These are phyloP conservation scores for Tolypocladium inflatum DNA, from an alignment of 2,329 filamentous ascomycete genomes.

Conservation along the genomic window DNA sequence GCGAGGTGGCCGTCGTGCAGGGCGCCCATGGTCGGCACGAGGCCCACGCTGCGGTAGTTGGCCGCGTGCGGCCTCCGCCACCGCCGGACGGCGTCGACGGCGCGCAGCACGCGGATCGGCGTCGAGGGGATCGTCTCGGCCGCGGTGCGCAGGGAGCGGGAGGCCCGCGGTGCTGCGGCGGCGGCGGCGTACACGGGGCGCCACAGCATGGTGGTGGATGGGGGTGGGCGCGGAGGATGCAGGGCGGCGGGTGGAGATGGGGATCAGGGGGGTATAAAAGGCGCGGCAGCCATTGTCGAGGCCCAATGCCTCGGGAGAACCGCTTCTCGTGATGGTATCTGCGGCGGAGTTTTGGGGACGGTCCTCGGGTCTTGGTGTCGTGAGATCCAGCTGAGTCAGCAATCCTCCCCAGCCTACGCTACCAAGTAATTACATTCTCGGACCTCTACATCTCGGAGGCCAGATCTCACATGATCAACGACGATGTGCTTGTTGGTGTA, in stretches of 20 bases:
- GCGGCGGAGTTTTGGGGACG: constrained; percentile 36
- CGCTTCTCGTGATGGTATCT: constrained; percentile 36
- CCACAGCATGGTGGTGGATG: not conserved
- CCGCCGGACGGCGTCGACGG: constrained; percentile 60
- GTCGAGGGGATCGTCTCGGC: constrained; percentile 43
- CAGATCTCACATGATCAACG: too few relatives aligned
- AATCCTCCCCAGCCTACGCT: not conserved
- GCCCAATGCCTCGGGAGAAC: constrained; percentile 15
- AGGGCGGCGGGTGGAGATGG: not conserved
- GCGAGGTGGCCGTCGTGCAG: constrained; percentile 87
- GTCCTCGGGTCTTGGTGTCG: not conserved
- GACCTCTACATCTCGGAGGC: not conserved
- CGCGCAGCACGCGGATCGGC: constrained; percentile 63
- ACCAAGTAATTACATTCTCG: too few relatives aligned
- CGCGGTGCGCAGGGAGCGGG: constrained; percentile 10
- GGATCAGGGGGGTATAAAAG: constrained; percentile 6
- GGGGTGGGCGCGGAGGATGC: not conserved
- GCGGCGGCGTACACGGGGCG: not conserved
- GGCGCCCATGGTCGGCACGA: constrained; percentile 97
- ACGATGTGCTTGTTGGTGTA: not conserved
- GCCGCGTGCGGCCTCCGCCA: constrained; percentile 59
- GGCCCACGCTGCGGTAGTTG: constrained; percentile 63
- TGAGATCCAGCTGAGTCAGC: not conserved
- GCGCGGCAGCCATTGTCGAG: constrained; percentile 20
- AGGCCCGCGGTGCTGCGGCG: not conserved